Percentiles rank a stretch among this genome's conserved stretches.
Evolutionary conservation across 1,139 yeast species (phyloP).

Genomic region (Geotrichum cucujoidarum): DNA sequence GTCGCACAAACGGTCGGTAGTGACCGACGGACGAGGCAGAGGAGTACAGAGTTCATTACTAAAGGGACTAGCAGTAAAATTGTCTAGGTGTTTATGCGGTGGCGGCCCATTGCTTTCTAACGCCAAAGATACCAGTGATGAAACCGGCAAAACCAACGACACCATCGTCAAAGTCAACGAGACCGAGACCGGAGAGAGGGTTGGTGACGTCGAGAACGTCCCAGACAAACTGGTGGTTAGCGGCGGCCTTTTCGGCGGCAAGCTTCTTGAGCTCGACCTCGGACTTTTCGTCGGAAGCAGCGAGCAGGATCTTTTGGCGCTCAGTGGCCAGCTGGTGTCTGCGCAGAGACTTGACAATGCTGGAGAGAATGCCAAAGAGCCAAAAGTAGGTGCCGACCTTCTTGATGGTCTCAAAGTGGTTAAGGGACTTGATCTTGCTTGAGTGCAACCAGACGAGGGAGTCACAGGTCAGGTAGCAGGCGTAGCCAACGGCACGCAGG

Average conservation of each 20-base stretch:
- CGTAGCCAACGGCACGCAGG: slow-evolving; percentile 65
- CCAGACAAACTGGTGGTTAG: slow-evolving; percentile 69
- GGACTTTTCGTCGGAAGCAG: slow-evolving; percentile 37
- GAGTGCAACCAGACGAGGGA: slow-evolving; percentile 64
- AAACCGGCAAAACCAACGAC: slow-evolving; percentile 82
- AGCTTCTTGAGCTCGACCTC: slow-evolving; percentile 39
- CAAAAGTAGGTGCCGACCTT: slow-evolving; percentile 55
- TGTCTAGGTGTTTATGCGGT: slow-evolving; percentile 19
- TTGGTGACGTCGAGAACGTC: slow-evolving; percentile 72
- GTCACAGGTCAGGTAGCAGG: slow-evolving; percentile 71
- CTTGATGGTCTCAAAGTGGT: slow-evolving; percentile 31
- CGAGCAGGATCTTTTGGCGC: slow-evolving; percentile 35
- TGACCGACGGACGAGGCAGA: too few species aligned
- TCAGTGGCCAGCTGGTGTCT: slow-evolving; percentile 39
- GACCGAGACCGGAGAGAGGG: slow-evolving; percentile 64
- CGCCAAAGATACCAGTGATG: slow-evolving; percentile 72
- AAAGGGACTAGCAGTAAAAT: not conserved
- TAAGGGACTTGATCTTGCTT: slow-evolving; percentile 34
- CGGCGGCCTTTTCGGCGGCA: slow-evolving; percentile 40
- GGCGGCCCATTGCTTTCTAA: slow-evolving; percentile 62
- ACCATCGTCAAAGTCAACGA: slow-evolving; percentile 65
- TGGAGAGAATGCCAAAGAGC: slow-evolving; percentile 66
- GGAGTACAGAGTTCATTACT: too few species aligned
- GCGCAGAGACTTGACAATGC: slow-evolving; percentile 55
- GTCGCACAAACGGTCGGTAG: too few species aligned